A percentile compares a stretch with the other conserved stretches of the same genome.
These are phyloP conservation scores for Penicillium riverlandense DNA, from an alignment of 495 filamentous ascomycete genomes.

Conservation along the genomic window DNA sequence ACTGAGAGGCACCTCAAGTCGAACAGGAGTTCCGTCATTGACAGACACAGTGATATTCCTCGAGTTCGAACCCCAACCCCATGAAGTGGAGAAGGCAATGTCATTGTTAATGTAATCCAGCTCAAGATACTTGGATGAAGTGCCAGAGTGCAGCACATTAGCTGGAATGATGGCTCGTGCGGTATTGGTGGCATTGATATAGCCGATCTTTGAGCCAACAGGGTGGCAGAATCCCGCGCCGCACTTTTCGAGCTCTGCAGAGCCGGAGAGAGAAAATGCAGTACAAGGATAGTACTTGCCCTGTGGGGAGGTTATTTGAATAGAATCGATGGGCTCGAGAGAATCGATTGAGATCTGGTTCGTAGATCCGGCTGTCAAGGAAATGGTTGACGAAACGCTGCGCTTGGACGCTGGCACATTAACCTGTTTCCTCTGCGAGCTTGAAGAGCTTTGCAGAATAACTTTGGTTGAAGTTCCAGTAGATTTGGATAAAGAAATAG, in stretches of 20 bases:
- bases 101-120: constrained; percentile 48
- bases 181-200: constrained; percentile 15
- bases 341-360: constrained; percentile 26
- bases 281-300: constrained; percentile 33
- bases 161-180: constrained; percentile 19
- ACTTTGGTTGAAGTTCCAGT: neutral
- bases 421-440: constrained; percentile 2
- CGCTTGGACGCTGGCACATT: constrained; percentile 4
- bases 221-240: constrained; percentile 25
- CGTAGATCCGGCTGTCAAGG: constrained; percentile 19
- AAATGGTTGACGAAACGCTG: constrained; percentile 9
- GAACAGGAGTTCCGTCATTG: constrained; percentile 29
- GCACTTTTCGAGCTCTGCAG: constrained; percentile 22
- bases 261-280: constrained; percentile 25
- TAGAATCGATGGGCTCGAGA: constrained; percentile 7
- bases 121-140: constrained; percentile 29
- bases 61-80: constrained; percentile 34
- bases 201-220: constrained; percentile 34
- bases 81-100: constrained; percentile 35
- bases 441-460: constrained; percentile 1
- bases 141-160: neutral
- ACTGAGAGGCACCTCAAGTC: constrained; percentile 41
- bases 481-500: constrained; percentile 17
- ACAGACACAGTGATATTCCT: constrained; percentile 41
- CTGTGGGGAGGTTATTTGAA: constrained; percentile 17